Evolutionary conservation across 2,329 filamentous ascomycete genomes (phyloP), one percentile per base, ranked within the genome.

Genomic region (Aspergillus alliaceus): DNA sequence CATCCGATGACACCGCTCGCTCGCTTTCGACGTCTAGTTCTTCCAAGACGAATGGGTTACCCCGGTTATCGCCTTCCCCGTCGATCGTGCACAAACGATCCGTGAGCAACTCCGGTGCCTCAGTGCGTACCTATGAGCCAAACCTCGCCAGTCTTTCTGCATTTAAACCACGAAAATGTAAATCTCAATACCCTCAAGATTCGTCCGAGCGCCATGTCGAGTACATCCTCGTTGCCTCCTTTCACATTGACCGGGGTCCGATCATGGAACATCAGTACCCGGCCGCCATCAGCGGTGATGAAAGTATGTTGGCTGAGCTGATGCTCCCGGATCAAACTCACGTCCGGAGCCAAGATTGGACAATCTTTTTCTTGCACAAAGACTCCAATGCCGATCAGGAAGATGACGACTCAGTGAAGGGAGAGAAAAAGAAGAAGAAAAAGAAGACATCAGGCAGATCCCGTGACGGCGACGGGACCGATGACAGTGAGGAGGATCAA

Each of bases 221-320:
- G 73, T 99, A 98, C 72, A 98, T 99, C 53, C 82, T 99, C 53
- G 95, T 99, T 54, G 95, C 95, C 4, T 96, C 92, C 2, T 99
- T 99, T 76, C 92, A 98, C 75, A 96, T 98, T 68, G 93, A 98
- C 74, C 87, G 91, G 53, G 95, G 95, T 3, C 93, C 93, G 47
- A 87, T 97, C 66, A 98, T 99, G 95, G 95, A 99, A 72, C 93
- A 99, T 72, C 95, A 99, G 72, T 99, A 93, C 71, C 95, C 95
- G 0, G 88, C 91, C 40, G 88, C 93, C 51, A 98, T 99, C 61
- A 97, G 92, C 51, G 93, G 95, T 31, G 93, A 99, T 72, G 95
- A 99, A 78, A 90, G 96, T 69, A 98, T 98, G 93, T 78, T 99
- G 70, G 95, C 95, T 6, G 95, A 99, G 79, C 85, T 99, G 69